Percentiles rank a stretch among this genome's conserved stretches.
phyloP scores from a whole-genome alignment of 257 asterid genomes.

The Solanum lignicaule region DNA sequence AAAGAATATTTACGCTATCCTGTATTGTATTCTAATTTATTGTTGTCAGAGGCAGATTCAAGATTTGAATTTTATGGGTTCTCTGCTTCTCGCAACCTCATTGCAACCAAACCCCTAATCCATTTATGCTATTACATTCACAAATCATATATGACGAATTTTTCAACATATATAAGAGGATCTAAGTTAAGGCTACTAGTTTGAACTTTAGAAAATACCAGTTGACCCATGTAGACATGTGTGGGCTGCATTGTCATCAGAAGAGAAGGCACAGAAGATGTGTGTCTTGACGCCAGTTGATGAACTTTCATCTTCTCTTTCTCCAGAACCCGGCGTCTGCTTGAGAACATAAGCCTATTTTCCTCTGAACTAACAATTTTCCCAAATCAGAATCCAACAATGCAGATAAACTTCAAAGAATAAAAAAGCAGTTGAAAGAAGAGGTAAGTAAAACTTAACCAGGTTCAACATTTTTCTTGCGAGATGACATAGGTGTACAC shows the following conservation, averaged over 20 bases:
- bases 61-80: background rate
- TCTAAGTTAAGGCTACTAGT: background rate
- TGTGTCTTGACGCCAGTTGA: background rate
- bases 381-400: background rate
- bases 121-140: background rate
- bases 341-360: background rate
- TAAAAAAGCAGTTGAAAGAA: background rate
- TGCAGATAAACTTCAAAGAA: background rate
- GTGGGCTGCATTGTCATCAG: conserved; percentile 2
- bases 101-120: background rate
- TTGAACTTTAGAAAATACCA: background rate
- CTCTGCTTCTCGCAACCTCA: background rate
- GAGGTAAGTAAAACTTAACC: background rate
- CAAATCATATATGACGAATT: background rate
- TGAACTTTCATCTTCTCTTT: background rate
- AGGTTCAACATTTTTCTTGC: background rate
- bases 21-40: background rate
- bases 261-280: background rate
- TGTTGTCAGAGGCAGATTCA: background rate
- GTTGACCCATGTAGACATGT: background rate
- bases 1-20: background rate
- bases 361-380: background rate
- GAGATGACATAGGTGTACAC: background rate
- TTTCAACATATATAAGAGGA: background rate
- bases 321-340: background rate